Conservation (phyloP, 2,329 filamentous ascomycete species). For the Fusarium mundagurra region DNA sequence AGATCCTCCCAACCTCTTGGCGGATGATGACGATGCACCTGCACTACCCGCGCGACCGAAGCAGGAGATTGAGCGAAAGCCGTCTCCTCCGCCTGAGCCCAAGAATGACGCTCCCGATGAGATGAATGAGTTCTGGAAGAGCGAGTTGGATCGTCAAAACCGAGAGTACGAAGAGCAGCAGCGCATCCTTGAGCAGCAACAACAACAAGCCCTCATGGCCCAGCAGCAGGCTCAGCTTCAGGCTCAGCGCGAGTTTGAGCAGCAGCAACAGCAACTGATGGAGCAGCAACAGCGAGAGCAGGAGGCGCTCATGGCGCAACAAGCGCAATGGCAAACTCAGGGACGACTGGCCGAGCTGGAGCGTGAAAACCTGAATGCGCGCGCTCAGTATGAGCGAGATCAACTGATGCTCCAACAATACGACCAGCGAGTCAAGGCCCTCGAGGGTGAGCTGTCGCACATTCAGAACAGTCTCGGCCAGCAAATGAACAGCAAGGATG, state of each 20-base stretch:
- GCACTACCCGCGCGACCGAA: conserved; percentile 83
- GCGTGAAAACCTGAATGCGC: conserved; percentile 91
- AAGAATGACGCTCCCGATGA: conserved; percentile 87
- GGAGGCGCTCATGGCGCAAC: conserved; percentile 87
- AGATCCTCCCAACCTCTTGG: conserved; percentile 88
- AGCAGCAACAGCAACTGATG: conserved; percentile 86
- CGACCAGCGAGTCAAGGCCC: conserved; percentile 89
- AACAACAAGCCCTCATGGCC: conserved; percentile 80
- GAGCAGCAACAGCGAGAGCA: conserved; percentile 93
- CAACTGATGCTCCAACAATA: conserved; percentile 98
- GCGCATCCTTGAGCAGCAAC: conserved; percentile 84
- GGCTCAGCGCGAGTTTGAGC: conserved; percentile 94
- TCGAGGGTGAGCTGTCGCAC: conserved; percentile 87
- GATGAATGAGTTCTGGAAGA: conserved; percentile 98
- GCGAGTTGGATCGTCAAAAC: conserved; percentile 88
- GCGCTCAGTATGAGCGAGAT: conserved; percentile 96
- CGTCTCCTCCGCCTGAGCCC: conserved; percentile 74
- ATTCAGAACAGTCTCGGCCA: conserved; percentile 85
- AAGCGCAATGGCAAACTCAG: conserved; percentile 93
- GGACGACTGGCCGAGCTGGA: conserved; percentile 95
- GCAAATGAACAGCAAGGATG: conserved; percentile 89
- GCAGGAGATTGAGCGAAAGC: conserved; percentile 74
- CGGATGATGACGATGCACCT: conserved; percentile 85
- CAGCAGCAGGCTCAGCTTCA: conserved; percentile 86
- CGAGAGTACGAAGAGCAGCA: conserved; percentile 96